Evolutionary conservation across 2,329 filamentous ascomycete genomes (phyloP).

Genomic region (Xylariaceae sp.): DNA sequence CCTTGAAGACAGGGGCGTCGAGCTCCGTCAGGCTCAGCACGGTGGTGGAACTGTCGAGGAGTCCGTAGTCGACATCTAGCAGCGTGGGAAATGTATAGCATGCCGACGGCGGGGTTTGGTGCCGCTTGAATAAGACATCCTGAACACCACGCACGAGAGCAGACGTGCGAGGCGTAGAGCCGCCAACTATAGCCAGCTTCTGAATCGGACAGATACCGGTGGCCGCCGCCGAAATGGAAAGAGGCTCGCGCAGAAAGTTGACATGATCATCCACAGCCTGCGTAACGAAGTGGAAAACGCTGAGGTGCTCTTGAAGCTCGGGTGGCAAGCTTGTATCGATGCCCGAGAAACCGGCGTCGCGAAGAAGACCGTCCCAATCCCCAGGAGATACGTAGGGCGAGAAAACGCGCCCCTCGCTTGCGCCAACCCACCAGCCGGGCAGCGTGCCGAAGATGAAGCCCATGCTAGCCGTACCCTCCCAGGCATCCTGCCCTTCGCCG

Average conservation of each 20-base stretch:
- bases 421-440: constrained; percentile 35
- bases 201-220: neutral
- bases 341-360: constrained; percentile 12
- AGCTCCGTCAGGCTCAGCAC: constrained; percentile 5
- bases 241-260: neutral
- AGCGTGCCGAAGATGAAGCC: constrained; percentile 31
- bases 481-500: constrained; percentile 3
- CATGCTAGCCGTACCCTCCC: neutral
- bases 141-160: neutral
- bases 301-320: neutral
- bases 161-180: neutral
- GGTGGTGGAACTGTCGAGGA: neutral
- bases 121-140: neutral
- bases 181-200: constrained; percentile 2
- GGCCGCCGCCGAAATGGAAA: neutral
- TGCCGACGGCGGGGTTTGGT: neutral
- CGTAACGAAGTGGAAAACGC: constrained; percentile 2
- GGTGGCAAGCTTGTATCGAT: constrained; percentile 1
- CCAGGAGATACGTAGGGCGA: constrained; percentile 14
- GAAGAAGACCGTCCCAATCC: constrained; percentile 11
- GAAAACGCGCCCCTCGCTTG: constrained; percentile 23
- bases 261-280: constrained; percentile 7
- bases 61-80: neutral
- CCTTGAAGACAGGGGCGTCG: constrained; percentile 4
- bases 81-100: neutral